phyloP scores from a whole-genome alignment of 2,329 filamentous ascomycete genomes.

The Arthroderma sp. region DNA sequence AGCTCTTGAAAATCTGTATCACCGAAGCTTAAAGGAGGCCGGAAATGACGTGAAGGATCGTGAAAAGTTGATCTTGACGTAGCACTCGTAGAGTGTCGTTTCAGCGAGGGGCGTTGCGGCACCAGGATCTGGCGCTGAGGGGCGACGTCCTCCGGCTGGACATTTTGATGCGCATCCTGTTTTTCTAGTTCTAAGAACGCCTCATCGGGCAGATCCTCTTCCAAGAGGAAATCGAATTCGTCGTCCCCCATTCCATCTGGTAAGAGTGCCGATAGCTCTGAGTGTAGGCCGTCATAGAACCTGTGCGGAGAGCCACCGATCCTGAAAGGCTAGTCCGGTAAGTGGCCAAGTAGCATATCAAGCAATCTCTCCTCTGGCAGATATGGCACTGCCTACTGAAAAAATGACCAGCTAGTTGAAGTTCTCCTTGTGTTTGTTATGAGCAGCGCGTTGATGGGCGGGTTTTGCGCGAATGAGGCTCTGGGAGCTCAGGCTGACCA shows the following conservation, averaged over 20 bases:
- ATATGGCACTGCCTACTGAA: too few relatives aligned
- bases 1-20: constrained; percentile 31
- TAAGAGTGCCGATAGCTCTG: too few relatives aligned
- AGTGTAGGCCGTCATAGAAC: too few relatives aligned
- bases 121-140: constrained; percentile 1
- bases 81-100: constrained; percentile 2
- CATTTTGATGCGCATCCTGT: constrained; percentile 32
- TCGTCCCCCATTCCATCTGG: constrained; percentile 18
- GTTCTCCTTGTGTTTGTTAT: too few relatives aligned
- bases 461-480: too few relatives aligned
- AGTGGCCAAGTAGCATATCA: too few relatives aligned
- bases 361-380: too few relatives aligned
- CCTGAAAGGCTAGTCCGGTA: too few relatives aligned
- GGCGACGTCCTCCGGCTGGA: constrained; percentile 19
- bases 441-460: too few relatives aligned
- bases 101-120: background rate
- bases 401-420: too few relatives aligned
- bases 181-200: constrained; percentile 31
- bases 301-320: too few relatives aligned
- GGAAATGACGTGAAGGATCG: constrained; percentile 7
- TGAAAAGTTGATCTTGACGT: constrained; percentile 1
- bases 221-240: constrained; percentile 35
- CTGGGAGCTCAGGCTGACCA: too few relatives aligned
- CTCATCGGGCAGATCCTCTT: constrained; percentile 31
- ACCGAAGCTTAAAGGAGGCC: constrained; percentile 27